Base-by-base conservation (phyloP, 2,329 filamentous ascomycete genomes). In the Colletotrichum sp. region DNA sequence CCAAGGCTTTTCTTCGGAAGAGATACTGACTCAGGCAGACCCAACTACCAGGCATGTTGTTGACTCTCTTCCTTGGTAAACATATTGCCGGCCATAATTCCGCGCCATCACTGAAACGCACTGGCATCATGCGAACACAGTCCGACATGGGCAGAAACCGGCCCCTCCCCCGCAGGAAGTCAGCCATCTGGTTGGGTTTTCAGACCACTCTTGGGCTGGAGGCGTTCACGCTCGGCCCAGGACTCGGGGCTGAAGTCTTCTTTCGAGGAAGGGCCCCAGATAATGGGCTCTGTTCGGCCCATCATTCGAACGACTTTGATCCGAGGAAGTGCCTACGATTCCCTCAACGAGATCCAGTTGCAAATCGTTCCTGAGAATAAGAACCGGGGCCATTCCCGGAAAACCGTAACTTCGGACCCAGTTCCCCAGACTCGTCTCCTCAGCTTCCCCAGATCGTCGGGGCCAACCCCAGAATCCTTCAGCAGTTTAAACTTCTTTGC, bases 281-380 rank as follows among this genome's bases (percentile, higher is more conserved):
- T 28, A 39, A 28, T 43, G 18, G 68, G 16, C 28, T 55, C 18
- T 21, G 21, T 16, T 66, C 72, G 72, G 72, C 24, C 52, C 28
- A 74, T 74, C 60, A 32, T 60, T 55, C 16, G 30, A 30, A 63
- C 68, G 72, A 75, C 8, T 34, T 72, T 72, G 55, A 57, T 30
- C 72, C 68, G 72, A 75, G 26, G 72, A 75, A 72, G 72, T 72
- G 72, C 72, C 72, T 72, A 43, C 26, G 32, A 61, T 5, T 63
- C 3, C 68, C 72, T 63, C 32, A 2, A 39, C 57, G 7, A 26
- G 63, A 18, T 61, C 24, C 18, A 36, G 36, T 43, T 18, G 30
- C 28, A 16, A 67, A 55, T 16, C 12, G 18, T 57, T n/a, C 18
- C 26, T 32, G 55, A 67, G 30, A 72, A 75, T 72, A 75, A 75